Conservation (phyloP, 2,329 filamentous ascomycete species). For the Plenodomus tracheiphilus region DNA sequence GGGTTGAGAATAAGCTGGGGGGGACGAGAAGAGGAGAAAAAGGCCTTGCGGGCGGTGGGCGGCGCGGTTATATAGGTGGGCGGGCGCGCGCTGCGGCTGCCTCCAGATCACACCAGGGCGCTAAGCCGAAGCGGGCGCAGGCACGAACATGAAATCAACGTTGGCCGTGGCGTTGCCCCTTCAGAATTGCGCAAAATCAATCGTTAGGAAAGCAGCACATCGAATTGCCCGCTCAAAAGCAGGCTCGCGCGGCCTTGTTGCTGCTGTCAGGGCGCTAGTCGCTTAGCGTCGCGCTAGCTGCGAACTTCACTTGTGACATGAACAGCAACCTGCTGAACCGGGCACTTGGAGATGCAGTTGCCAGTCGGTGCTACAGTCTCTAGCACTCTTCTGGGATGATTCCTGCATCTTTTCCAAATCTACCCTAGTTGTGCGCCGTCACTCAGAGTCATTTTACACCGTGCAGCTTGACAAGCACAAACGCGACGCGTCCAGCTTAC, state of each 20-base stretch:
- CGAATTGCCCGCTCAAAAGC: background rate
- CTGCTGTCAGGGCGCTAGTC: background rate
- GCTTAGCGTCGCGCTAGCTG: background rate
- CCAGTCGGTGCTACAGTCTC: too few relatives aligned
- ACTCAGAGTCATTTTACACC: too few relatives aligned
- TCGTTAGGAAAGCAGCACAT: conserved; percentile 25
- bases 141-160: conserved; percentile 21
- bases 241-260: background rate
- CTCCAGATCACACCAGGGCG: conserved; percentile 32
- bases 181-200: conserved; percentile 21
- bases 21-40: conserved; percentile 20
- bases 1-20: conserved; percentile 16
- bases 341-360: too few relatives aligned
- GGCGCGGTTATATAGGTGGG: conserved; percentile 26
- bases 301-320: background rate
- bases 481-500: too few relatives aligned
- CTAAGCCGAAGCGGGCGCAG: conserved; percentile 25
- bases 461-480: too few relatives aligned
- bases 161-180: conserved; percentile 7
- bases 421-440: too few relatives aligned
- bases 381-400: too few relatives aligned
- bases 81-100: conserved; percentile 21
- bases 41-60: conserved; percentile 11
- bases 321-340: too few relatives aligned
- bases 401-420: too few relatives aligned